phyloP scores from a whole-genome alignment of 768 basidiomycete species.

The Boletus fagicola region DNA sequence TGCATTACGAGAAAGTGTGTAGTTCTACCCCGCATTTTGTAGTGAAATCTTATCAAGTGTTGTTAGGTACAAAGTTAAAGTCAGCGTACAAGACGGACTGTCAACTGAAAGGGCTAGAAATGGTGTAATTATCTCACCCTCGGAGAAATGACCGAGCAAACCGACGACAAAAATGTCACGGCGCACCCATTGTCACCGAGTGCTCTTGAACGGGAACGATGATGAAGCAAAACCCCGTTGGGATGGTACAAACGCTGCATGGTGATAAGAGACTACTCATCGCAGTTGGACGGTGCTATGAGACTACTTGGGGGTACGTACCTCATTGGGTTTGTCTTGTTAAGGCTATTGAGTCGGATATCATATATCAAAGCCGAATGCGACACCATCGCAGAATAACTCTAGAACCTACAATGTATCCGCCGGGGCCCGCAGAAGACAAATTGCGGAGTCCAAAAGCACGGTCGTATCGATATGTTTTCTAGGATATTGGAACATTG shows the following conservation, averaged over 20 bases:
- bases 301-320: neutral
- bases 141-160: neutral
- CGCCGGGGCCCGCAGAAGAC: neutral
- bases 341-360: too few relatives aligned
- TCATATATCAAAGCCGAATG: neutral
- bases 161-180: neutral
- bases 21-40: neutral
- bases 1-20: neutral
- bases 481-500: too few relatives aligned
- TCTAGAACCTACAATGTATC: neutral
- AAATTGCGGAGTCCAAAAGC: neutral
- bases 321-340: neutral
- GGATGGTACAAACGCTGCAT: neutral
- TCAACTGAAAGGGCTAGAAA: neutral
- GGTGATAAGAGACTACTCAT: neutral
- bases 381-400: neutral
- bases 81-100: neutral
- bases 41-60: neutral
- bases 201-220: neutral
- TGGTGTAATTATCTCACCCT: conserved; percentile 3
- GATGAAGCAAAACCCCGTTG: neutral
- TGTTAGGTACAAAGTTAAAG: conserved; percentile 2
- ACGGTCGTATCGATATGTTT: neutral
- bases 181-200: neutral
- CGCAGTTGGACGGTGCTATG: neutral